phyloP scores from a whole-genome alignment of 495 filamentous ascomycete species.

The Penicillium odoratum region DNA sequence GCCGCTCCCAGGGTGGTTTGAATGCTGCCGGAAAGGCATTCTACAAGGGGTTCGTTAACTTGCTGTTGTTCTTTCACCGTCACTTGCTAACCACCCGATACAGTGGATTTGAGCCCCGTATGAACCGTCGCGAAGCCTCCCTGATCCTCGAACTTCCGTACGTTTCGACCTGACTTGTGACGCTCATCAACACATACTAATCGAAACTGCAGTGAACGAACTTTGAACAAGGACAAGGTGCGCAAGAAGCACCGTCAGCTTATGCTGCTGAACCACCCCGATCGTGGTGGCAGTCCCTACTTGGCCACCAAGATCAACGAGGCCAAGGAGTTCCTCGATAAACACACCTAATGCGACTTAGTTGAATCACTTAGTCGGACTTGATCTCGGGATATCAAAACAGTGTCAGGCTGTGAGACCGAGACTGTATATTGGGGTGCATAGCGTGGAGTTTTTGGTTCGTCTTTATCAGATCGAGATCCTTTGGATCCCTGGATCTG shows the following conservation, averaged over 20 bases:
- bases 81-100: constrained; percentile 5
- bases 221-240: constrained; percentile 84
- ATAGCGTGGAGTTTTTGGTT: constrained; percentile 48
- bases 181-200: constrained; percentile 16
- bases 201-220: constrained; percentile 64
- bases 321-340: constrained; percentile 95
- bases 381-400: background rate
- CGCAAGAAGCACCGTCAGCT: constrained; percentile 94
- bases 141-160: constrained; percentile 92
- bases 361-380: background rate
- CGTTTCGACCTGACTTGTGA: constrained; percentile 24
- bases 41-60: constrained; percentile 72
- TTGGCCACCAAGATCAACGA: constrained; percentile 97
- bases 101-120: constrained; percentile 85
- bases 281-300: constrained; percentile 95
- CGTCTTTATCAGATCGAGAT: constrained; percentile 29
- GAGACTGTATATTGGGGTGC: constrained; percentile 32
- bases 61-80: background rate
- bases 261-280: constrained; percentile 97
- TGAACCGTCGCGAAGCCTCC: constrained; percentile 88
- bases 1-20: constrained; percentile 74
- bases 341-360: constrained; percentile 41
- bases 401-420: background rate
- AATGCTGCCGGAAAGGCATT: constrained; percentile 82
- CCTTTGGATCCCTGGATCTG: constrained; percentile 9